Base-by-base conservation (phyloP, 192 early-diverging fungal species). In the Spizellomyces sp. region DNA sequence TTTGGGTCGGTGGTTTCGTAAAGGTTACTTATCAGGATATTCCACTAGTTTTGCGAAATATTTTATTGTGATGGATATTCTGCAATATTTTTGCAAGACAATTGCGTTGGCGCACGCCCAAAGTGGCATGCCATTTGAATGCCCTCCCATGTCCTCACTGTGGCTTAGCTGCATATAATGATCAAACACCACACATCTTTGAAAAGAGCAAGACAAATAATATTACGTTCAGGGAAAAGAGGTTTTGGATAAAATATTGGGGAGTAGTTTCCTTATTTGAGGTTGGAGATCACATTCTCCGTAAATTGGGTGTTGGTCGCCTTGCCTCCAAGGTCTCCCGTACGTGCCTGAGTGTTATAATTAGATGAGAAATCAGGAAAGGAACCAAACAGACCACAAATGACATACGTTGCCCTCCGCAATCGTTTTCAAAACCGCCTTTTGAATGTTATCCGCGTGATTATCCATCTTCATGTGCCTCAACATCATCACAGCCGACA, bases 401-500 rank as follows among this genome's bases (percentile, higher is more conserved):
- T 17, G 59, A n/a, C 62, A 75, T 58, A 79, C 77, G 43, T 92
- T 89, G 78, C 95, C 94, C 56, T 96, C 93, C 73, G 95, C 93
- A 81, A 99, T 96, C 66, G 96, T 96, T 68, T 84, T 88, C 50
- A 99, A 83, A n/a, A 95, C 94, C 59, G 97, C 94, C 59, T 77
- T 71, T 80, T 99, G 94, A 79, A 99, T 96, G 63, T 82, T 82
- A 62, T 92, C 89, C 48, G 94, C 95, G 55, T 90, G 88, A 47
- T 71, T 64, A 74, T 89, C 85, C 62, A 99, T 83, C 70, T 88
- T 87, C 94, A 99, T 96, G 83, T 99, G 97, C 58, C 93, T 82
- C 75, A 99, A 88, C 97, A 99, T 99, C 94, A 98, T 96, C 67
- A 96, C 93, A 59, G 91, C 90, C 17, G 94, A 96, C 17, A 99